These are phyloP conservation scores for Lactarius akahatsu DNA, from an alignment of 768 basidiomycete genomes.

Conservation along the genomic window DNA sequence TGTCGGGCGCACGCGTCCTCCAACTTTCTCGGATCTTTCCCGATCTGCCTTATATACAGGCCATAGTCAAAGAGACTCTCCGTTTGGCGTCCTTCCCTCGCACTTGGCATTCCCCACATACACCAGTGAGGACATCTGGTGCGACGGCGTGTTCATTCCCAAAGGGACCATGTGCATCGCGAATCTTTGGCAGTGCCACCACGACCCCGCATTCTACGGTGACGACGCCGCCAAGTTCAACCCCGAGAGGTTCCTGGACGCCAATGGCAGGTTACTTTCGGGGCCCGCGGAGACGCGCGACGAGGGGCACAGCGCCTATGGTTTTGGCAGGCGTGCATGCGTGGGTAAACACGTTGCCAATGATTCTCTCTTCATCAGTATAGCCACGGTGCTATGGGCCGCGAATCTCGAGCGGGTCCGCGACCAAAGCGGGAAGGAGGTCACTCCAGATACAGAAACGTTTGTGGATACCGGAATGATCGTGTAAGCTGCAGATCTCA, in stretches of 20 bases:
- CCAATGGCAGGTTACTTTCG: constrained; percentile 2
- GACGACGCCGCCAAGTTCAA: constrained; percentile 26
- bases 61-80: constrained; percentile 13
- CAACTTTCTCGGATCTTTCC: constrained; percentile 11
- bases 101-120: constrained; percentile 6
- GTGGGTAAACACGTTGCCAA: too few relatives aligned
- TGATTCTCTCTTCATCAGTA: too few relatives aligned
- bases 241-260: constrained; percentile 28
- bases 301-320: too few relatives aligned
- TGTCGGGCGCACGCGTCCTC: constrained; percentile 10
- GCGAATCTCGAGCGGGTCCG: too few relatives aligned
- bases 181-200: constrained; percentile 29
- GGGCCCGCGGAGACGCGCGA: too few relatives aligned
- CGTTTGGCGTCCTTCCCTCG: constrained; percentile 12
- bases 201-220: constrained; percentile 17
- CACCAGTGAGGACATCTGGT: constrained; percentile 33
- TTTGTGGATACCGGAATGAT: too few relatives aligned
- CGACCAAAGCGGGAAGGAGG: too few relatives aligned
- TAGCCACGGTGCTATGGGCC: too few relatives aligned
- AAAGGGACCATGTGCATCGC: constrained; percentile 37
- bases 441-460: too few relatives aligned
- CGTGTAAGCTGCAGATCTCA: too few relatives aligned
- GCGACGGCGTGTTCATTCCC: constrained; percentile 36
- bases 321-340: too few relatives aligned
- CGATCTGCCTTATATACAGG: too few relatives aligned